Evolutionary conservation across 208 protist genomes (phyloP).

Genomic region (Crithidia mellificae): DNA sequence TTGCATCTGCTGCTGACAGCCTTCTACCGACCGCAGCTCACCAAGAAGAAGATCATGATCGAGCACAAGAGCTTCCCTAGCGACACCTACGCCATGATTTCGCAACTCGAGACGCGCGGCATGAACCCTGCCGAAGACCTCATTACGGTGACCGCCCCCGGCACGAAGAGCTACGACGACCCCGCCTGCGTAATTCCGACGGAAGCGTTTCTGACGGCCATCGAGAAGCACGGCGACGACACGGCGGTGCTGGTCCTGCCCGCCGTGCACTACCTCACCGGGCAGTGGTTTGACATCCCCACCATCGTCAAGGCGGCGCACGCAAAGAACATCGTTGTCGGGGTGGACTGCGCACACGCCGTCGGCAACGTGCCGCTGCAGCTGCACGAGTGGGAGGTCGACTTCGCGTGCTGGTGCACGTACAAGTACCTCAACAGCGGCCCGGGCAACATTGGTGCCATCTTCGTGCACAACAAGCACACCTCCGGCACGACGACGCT

Average conservation of each 20-base stretch:
- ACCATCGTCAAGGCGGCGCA: conserved; percentile 90
- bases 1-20: conserved; percentile 89
- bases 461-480: conserved; percentile 93
- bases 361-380: conserved; percentile 92
- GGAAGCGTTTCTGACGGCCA: conserved; percentile 79
- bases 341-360: conserved; percentile 95
- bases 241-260: conserved; percentile 87
- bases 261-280: conserved; percentile 95
- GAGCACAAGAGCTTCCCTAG: conserved; percentile 77
- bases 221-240: conserved; percentile 85
- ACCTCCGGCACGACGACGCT: conserved; percentile 38
- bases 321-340: conserved; percentile 80
- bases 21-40: conserved; percentile 91
- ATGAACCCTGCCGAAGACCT: conserved; percentile 65
- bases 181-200: conserved; percentile 49
- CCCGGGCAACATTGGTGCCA: conserved; percentile 84
- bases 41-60: conserved; percentile 92
- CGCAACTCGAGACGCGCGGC: conserved; percentile 86
- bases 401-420: conserved; percentile 96
- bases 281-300: conserved; percentile 92
- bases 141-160: conserved; percentile 43
- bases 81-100: conserved; percentile 83
- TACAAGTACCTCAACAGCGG: conserved; percentile 97
- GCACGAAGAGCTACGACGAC: conserved; percentile 50
- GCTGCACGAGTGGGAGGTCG: conserved; percentile 96